Percentiles rank a stretch among this genome's conserved stretches.
Evolutionary conservation across 163 green algal species (phyloP).

Genomic region (Chlamydomonas reinhardtii): DNA sequence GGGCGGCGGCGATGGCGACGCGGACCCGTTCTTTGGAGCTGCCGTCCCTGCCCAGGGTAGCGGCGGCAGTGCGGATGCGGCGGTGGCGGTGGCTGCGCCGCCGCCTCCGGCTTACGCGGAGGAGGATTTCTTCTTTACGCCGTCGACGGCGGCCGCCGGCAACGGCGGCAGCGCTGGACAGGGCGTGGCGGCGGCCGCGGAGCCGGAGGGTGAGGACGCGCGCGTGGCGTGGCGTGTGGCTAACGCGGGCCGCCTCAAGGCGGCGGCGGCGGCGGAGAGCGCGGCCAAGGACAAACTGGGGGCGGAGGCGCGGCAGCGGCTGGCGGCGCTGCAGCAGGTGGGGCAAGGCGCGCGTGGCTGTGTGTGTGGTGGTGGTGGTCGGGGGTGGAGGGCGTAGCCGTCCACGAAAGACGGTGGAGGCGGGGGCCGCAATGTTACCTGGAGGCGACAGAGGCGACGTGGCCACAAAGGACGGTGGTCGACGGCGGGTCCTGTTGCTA

Average conservation of each 20-base stretch:
- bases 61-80: no score
- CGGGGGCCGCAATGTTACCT: no score
- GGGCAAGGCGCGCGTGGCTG: neutral
- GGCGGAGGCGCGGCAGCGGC: conserved; percentile 5
- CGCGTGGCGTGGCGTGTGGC: conserved; percentile 24
- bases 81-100: no score
- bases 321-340: conserved; percentile 21
- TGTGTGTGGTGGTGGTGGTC: neutral
- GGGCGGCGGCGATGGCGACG: no score
- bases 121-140: neutral
- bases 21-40: no score
- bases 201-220: neutral
- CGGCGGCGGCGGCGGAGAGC: neutral
- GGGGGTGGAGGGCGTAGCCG: no score
- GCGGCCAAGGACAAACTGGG: neutral
- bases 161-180: neutral
- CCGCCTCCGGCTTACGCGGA: neutral
- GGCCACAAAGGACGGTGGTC: no score
- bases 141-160: neutral
- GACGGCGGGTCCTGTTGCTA: no score
- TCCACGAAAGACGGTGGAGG: no score
- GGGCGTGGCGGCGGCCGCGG: neutral
- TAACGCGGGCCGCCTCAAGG: conserved; percentile 3
- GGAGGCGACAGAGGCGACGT: no score
- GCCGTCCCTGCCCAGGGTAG: no score